phyloP scores from a whole-genome alignment of 192 early-diverging fungal genomes.

The Podila minutissima region DNA sequence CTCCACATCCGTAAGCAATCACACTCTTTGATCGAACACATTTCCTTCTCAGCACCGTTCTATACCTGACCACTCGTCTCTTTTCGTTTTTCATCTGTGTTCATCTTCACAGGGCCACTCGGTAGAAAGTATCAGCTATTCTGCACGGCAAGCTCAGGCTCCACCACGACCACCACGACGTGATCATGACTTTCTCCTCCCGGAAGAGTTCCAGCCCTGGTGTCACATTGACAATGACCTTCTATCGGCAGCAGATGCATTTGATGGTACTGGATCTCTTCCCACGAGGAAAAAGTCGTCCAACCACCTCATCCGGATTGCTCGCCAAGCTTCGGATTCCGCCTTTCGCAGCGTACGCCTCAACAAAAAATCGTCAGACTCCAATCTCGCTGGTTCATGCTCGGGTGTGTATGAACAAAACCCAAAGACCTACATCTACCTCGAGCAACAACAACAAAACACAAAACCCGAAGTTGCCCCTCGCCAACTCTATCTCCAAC shows the following conservation, averaged over 20 bases:
- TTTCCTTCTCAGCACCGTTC: not conserved
- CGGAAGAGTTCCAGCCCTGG: conserved; percentile 1
- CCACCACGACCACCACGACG: not conserved
- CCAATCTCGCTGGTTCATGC: conserved; percentile 4
- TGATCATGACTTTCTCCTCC: not conserved
- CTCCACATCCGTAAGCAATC: conserved; percentile 30
- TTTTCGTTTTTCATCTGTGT: not conserved
- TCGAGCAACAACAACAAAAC: conserved; percentile 17
- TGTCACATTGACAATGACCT: not conserved
- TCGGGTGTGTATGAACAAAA: conserved; percentile 36
- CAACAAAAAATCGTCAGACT: conserved; percentile 17
- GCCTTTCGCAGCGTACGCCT: conserved; percentile 29
- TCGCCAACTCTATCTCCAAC: not conserved
- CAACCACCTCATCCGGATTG: conserved; percentile 25
- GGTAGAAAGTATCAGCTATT: not conserved
- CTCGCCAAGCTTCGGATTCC: conserved; percentile 39
- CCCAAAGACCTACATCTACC: conserved; percentile 31
- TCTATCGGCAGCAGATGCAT: not conserved
- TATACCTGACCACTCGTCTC: not conserved
- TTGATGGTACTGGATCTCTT: not conserved
- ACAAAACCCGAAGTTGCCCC: not conserved
- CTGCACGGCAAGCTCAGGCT: not conserved
- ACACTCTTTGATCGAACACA: not conserved
- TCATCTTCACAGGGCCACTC: not conserved
- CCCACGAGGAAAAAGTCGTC: conserved; percentile 11